A percentile compares a stretch with the other conserved stretches of the same genome.
phyloP scores from a whole-genome alignment of 768 basidiomycete species.

The Trametes cinnabarina region DNA sequence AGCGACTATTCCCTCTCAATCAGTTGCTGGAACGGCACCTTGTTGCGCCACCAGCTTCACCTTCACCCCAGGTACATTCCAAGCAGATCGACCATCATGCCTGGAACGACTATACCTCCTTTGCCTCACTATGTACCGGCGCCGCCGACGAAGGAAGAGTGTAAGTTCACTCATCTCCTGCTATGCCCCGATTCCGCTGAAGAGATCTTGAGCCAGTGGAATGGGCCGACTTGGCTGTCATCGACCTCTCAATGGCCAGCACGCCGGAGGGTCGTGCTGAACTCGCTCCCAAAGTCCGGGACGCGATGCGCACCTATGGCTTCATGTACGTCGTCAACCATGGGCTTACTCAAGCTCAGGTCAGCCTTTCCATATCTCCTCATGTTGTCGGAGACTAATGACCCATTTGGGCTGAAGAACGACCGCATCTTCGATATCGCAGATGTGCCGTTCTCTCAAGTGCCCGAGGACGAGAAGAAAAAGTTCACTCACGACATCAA shows the following conservation, averaged over 20 bases:
- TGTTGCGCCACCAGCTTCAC: neutral
- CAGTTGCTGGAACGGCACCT: neutral
- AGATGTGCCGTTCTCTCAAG: slow-evolving; percentile 41
- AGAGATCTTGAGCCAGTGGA: slow-evolving; percentile 29
- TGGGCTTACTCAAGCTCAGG: slow-evolving; percentile 43
- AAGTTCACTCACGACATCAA: slow-evolving; percentile 39
- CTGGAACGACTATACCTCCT: slow-evolving; percentile 13
- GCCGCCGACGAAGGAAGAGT: slow-evolving; percentile 24
- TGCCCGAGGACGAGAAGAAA: slow-evolving; percentile 43
- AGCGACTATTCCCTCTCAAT: neutral
- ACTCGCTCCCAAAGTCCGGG: slow-evolving; percentile 31
- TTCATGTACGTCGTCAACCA: slow-evolving; percentile 54
- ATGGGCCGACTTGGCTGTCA: slow-evolving; percentile 34
- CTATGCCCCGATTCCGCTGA: neutral
- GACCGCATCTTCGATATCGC: slow-evolving; percentile 49
- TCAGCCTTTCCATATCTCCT: slow-evolving; percentile 13
- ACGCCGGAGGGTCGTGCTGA: slow-evolving; percentile 34
- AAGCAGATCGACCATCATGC: slow-evolving; percentile 19
- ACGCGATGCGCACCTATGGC: slow-evolving; percentile 34
- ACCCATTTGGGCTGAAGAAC: slow-evolving; percentile 29
- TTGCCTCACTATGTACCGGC: slow-evolving; percentile 24
- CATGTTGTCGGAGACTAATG: neutral
- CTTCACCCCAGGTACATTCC: neutral
- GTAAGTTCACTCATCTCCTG: slow-evolving; percentile 14
- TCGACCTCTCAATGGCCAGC: slow-evolving; percentile 33